Percentiles rank a stretch among this genome's conserved stretches.
These are phyloP conservation scores for Corylus americana DNA, from an alignment of 306 rosid genomes.

Conservation along the genomic window DNA sequence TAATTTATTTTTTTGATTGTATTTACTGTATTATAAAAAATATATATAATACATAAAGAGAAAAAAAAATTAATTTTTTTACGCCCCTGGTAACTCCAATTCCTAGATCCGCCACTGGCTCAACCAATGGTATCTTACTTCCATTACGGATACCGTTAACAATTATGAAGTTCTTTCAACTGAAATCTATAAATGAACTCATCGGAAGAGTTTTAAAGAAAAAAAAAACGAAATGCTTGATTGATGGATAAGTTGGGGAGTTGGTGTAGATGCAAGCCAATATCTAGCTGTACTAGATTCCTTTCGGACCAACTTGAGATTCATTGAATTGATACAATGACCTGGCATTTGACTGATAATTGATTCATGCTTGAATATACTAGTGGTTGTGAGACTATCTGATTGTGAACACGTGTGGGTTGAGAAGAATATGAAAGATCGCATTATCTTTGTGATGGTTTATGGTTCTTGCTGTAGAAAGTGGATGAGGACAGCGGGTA, in stretches of 20 bases:
- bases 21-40: too few relatives aligned
- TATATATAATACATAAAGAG: too few relatives aligned
- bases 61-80: too few relatives aligned
- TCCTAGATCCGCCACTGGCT: too few relatives aligned
- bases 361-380: neutral
- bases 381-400: neutral
- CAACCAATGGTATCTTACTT: neutral
- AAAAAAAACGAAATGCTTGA: neutral
- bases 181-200: neutral
- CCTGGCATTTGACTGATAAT: neutral
- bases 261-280: neutral
- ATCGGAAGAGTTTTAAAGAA: neutral
- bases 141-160: neutral
- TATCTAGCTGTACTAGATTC: neutral
- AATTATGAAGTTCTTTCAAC: neutral
- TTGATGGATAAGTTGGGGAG: neutral
- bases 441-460: neutral
- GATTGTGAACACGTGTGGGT: neutral
- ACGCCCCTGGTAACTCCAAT: too few relatives aligned
- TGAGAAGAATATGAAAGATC: neutral
- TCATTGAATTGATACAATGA: neutral
- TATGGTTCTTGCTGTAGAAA: neutral
- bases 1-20: too few relatives aligned
- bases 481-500: neutral
- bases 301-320: conserved; percentile 1